Conservation (phyloP, 1,284 basidiomycete species). For the Ganoderma boninense region DNA sequence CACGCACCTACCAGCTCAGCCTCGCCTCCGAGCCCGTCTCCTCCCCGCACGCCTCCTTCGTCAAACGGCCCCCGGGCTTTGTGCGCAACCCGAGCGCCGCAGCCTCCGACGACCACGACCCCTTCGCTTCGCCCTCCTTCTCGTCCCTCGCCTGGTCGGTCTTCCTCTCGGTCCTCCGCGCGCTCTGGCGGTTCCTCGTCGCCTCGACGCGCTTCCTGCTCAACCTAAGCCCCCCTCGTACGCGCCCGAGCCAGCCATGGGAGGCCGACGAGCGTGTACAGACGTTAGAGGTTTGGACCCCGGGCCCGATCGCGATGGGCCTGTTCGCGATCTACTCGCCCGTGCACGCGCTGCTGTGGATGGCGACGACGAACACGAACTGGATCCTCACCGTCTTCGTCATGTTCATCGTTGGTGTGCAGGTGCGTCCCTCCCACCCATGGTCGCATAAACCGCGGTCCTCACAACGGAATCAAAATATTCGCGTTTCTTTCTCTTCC, state of each 20-base stretch:
- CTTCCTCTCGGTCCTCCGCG: conserved; percentile 40
- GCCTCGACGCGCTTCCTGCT: conserved; percentile 73
- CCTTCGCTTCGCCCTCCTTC: conserved; percentile 48
- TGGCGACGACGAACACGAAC: conserved; percentile 71
- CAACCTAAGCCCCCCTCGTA: conserved; percentile 62
- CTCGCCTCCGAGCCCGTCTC: conserved; percentile 65
- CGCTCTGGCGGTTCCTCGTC: conserved; percentile 58
- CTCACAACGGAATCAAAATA: background rate
- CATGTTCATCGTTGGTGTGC: conserved; percentile 70
- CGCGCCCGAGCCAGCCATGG: conserved; percentile 50
- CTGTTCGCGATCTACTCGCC: conserved; percentile 83
- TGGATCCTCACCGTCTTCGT: conserved; percentile 75
- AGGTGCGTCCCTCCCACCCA: conserved; percentile 51
- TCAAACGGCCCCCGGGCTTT: conserved; percentile 48
- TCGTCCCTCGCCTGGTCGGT: conserved; percentile 46
- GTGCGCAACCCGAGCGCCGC: conserved; percentile 24
- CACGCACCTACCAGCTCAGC: conserved; percentile 71
- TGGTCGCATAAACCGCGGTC: background rate
- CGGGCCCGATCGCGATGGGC: conserved; percentile 73
- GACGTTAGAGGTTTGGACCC: conserved; percentile 81
- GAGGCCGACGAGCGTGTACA: conserved; percentile 58
- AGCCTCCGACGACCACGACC: conserved; percentile 18
- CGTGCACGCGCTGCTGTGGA: conserved; percentile 76
- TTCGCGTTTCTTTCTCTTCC: background rate
- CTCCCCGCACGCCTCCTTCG: conserved; percentile 73